A percentile compares a stretch with the other conserved stretches of the same genome.
Evolutionary conservation across 257 asterid genomes (phyloP).

Genomic region (Scutellaria galericulata): DNA sequence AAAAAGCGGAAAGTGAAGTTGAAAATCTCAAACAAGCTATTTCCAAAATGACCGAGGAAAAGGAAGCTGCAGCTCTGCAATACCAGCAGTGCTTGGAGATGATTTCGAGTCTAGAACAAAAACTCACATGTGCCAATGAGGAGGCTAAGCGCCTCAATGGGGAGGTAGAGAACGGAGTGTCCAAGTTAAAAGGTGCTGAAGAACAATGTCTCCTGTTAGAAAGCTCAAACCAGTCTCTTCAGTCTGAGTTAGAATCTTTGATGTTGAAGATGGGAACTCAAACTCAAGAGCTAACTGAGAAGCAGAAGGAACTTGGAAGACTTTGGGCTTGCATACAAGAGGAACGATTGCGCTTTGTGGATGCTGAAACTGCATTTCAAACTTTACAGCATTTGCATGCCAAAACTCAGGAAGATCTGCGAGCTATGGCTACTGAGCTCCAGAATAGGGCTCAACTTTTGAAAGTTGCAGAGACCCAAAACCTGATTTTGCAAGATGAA

Average conservation of each 20-base stretch:
- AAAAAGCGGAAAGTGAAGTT: slow-evolving; percentile 75
- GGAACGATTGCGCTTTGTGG: slow-evolving; percentile 86
- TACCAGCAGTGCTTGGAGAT: slow-evolving; percentile 68
- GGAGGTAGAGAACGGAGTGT: slow-evolving; percentile 64
- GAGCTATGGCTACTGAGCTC: slow-evolving; percentile 68
- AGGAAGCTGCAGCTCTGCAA: slow-evolving; percentile 67
- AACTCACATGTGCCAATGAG: slow-evolving; percentile 61
- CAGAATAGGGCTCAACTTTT: slow-evolving; percentile 70
- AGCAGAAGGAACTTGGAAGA: slow-evolving; percentile 81
- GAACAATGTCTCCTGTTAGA: slow-evolving; percentile 72
- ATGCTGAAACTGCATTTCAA: slow-evolving; percentile 96
- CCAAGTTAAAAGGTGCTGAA: slow-evolving; percentile 78
- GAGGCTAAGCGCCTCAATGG: slow-evolving; percentile 66
- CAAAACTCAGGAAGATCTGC: slow-evolving; percentile 86
- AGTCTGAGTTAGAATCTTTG: slow-evolving; percentile 78
- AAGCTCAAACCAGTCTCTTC: slow-evolving; percentile 76
- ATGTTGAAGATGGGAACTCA: slow-evolving; percentile 74
- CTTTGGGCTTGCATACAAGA: slow-evolving; percentile 92
- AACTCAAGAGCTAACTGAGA: slow-evolving; percentile 85
- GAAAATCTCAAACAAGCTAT: slow-evolving; percentile 64
- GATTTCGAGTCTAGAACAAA: slow-evolving; percentile 63
- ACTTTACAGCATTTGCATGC: slow-evolving; percentile 93
- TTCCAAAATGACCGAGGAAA: slow-evolving; percentile 66
- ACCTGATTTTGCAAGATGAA: slow-evolving; percentile 71
- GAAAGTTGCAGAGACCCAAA: slow-evolving; percentile 57